These are phyloP conservation scores for Colletotrichum tamarilloi DNA, from an alignment of 2,329 filamentous ascomycete genomes.

Conservation along the genomic window DNA sequence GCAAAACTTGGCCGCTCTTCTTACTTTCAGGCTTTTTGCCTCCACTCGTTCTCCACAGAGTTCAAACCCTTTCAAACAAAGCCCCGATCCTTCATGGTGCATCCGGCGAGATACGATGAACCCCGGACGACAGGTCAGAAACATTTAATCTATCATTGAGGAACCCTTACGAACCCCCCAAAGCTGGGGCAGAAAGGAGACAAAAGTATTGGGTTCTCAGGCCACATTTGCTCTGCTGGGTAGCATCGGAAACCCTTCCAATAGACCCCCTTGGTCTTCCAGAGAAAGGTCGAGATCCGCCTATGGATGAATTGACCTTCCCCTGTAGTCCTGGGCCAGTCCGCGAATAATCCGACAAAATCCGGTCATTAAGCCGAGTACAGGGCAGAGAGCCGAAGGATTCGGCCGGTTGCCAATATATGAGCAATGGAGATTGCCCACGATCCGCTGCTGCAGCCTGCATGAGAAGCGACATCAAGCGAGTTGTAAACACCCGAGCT, in stretches of 20 bases:
- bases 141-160: background rate
- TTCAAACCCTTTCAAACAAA: constrained; percentile 12
- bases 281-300: background rate
- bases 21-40: background rate
- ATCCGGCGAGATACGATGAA: constrained; percentile 10
- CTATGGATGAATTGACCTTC: background rate
- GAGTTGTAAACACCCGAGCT: background rate
- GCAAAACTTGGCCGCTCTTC: constrained; percentile 2
- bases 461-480: background rate
- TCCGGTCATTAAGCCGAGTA: constrained; percentile 13
- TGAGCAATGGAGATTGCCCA: background rate
- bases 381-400: constrained; percentile 13
- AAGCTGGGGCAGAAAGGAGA: background rate
- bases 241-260: background rate
- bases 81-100: background rate
- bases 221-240: constrained; percentile 4
- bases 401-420: constrained; percentile 23
- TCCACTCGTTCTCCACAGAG: constrained; percentile 20
- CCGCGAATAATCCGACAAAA: background rate
- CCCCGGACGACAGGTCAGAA: background rate
- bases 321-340: background rate
- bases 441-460: background rate
- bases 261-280: background rate
- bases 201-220: constrained; percentile 5
- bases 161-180: background rate